Percentiles rank a stretch among this genome's conserved stretches.
These are phyloP conservation scores for Ilyonectria sp. DNA, from an alignment of 2,329 filamentous ascomycete genomes.

Conservation along the genomic window DNA sequence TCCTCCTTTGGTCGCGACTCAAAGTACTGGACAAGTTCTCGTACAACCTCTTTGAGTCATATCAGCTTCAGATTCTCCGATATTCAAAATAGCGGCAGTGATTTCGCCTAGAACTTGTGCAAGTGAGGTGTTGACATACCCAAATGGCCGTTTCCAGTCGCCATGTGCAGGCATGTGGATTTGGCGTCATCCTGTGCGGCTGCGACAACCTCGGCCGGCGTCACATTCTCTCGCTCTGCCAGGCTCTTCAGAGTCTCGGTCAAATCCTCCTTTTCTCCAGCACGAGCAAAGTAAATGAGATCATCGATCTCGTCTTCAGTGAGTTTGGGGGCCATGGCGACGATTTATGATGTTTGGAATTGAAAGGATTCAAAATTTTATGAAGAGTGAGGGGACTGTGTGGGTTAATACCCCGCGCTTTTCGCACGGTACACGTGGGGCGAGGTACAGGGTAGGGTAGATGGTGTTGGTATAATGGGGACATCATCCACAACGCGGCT, in stretches of 20 bases:
- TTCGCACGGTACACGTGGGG: constrained; percentile 52
- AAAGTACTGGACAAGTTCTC: constrained; percentile 60
- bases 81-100: background rate
- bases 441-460: constrained; percentile 42
- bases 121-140: constrained; percentile 65
- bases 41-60: constrained; percentile 59
- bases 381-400: constrained; percentile 58
- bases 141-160: constrained; percentile 88
- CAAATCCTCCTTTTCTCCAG: constrained; percentile 82
- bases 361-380: constrained; percentile 50
- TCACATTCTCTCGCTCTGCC: constrained; percentile 71
- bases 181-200: constrained; percentile 81
- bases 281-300: constrained; percentile 87
- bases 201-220: constrained; percentile 75
- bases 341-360: constrained; percentile 31
- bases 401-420: constrained; percentile 50
- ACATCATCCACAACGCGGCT: background rate
- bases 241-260: constrained; percentile 71
- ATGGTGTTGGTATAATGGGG: background rate
- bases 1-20: constrained; percentile 56
- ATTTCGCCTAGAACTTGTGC: rapidly evolving
- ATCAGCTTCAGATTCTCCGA: constrained; percentile 17
- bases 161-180: constrained; percentile 91
- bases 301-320: constrained; percentile 90
- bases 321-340: constrained; percentile 67